These are phyloP conservation scores for Cryptosporidium sp. DNA, from an alignment of 169 alveolate species.

Conservation along the genomic window DNA sequence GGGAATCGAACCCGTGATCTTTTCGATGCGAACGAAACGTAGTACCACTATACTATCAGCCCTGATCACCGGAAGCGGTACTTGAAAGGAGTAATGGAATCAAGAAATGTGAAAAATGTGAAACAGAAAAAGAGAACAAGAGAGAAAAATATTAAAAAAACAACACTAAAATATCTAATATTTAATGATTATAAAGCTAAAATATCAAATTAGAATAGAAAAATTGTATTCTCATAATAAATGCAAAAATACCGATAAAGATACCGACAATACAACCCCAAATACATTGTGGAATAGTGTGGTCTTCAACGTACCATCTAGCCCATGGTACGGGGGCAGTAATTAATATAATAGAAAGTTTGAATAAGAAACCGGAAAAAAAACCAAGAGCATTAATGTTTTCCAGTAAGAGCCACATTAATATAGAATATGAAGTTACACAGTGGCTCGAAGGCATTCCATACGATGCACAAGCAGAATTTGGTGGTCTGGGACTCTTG, in stretches of 20 bases:
- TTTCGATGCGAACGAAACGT: constrained; percentile 78
- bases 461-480: constrained; percentile 77
- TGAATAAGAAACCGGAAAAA: constrained; percentile 44
- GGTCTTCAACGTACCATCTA: constrained; percentile 78
- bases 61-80: constrained; percentile 16
- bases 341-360: constrained; percentile 73
- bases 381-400: constrained; percentile 78
- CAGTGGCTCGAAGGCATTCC: constrained; percentile 82
- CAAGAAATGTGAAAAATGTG: not conserved
- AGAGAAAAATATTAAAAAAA: not conserved
- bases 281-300: constrained; percentile 76
- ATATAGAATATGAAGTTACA: constrained; percentile 66
- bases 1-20: constrained; percentile 78
- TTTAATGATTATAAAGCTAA: constrained; percentile 3
- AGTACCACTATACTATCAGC: constrained; percentile 78
- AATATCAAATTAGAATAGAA: constrained; percentile 42
- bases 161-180: not conserved
- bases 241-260: constrained; percentile 56
- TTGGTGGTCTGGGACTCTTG: constrained; percentile 77
- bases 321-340: constrained; percentile 81
- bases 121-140: not conserved
- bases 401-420: constrained; percentile 75
- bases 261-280: constrained; percentile 77
- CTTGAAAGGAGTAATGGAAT: not conserved
- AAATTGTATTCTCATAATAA: constrained; percentile 54